A percentile compares a stretch with the other conserved stretches of the same genome.
phyloP scores from a whole-genome alignment of 257 asterid species.

The Solanum verrucosum region DNA sequence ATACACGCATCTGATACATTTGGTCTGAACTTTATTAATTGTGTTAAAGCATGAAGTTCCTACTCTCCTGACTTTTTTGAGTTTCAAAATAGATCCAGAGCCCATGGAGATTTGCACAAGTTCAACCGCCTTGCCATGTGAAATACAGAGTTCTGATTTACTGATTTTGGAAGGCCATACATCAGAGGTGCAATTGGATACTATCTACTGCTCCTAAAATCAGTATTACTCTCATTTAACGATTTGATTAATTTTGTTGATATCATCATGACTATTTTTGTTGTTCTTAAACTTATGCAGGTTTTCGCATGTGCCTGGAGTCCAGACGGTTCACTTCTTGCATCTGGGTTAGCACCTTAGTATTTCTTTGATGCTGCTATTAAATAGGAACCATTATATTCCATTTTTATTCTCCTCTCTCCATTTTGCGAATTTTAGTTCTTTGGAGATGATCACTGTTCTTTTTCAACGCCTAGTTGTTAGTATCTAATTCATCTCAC shows the following conservation, averaged over 20 bases:
- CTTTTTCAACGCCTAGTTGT: not conserved
- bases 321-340: conserved; percentile 88
- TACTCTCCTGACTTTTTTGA: conserved; percentile 8
- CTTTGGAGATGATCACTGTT: not conserved
- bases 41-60: not conserved
- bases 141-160: conserved; percentile 62
- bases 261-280: not conserved
- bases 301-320: conserved; percentile 99
- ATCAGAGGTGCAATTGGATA: conserved; percentile 65
- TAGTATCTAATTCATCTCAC: not conserved
- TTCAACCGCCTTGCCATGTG: conserved; percentile 50
- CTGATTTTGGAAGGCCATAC: conserved; percentile 88
- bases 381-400: not conserved
- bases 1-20: not conserved
- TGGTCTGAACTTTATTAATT: not conserved
- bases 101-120: conserved; percentile 79
- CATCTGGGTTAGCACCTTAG: conserved; percentile 73
- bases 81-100: conserved; percentile 52
- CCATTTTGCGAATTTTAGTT: not conserved
- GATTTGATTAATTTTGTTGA: not conserved
- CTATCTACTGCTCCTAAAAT: not conserved
- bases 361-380: not conserved
- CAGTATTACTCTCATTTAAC: not conserved
- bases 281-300: conserved; percentile 30
- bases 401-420: not conserved